A percentile compares a stretch with the other conserved stretches of the same genome.
phyloP scores from a whole-genome alignment of 2,329 filamentous ascomycete genomes.

The Cercospora janseana region DNA sequence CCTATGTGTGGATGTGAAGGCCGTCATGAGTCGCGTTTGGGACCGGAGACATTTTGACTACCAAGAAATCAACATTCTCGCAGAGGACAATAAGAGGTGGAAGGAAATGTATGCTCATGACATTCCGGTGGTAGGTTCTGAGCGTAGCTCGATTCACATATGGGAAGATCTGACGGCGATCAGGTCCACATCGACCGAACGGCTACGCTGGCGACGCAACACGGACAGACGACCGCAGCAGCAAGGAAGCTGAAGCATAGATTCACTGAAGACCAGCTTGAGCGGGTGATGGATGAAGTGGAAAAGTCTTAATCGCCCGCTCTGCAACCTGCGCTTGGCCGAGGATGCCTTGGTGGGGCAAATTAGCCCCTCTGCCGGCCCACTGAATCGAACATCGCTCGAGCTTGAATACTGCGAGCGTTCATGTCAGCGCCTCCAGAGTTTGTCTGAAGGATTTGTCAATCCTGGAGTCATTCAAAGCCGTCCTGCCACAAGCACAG shows the following conservation, averaged over 20 bases:
- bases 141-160: not conserved
- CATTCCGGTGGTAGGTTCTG: constrained; percentile 65
- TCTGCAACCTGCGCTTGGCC: not conserved
- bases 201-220: constrained; percentile 49
- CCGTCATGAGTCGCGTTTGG: constrained; percentile 66
- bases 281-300: constrained; percentile 65
- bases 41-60: constrained; percentile 66
- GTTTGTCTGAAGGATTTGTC: no score
- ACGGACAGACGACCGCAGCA: constrained; percentile 54
- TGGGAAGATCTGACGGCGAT: not conserved
- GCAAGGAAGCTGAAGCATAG: constrained; percentile 76
- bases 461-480: no score
- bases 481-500: no score
- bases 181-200: constrained; percentile 63
- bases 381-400: no score
- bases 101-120: constrained; percentile 76
- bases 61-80: constrained; percentile 67
- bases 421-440: no score
- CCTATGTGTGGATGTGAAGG: constrained; percentile 67
- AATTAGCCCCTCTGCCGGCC: not conserved
- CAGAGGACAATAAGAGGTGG: constrained; percentile 63
- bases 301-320: constrained; percentile 21
- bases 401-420: no score
- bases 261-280: constrained; percentile 66
- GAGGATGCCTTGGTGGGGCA: not conserved